Conservation (phyloP, 1,284 basidiomycete species). For the Afroboletus lepidellus region DNA sequence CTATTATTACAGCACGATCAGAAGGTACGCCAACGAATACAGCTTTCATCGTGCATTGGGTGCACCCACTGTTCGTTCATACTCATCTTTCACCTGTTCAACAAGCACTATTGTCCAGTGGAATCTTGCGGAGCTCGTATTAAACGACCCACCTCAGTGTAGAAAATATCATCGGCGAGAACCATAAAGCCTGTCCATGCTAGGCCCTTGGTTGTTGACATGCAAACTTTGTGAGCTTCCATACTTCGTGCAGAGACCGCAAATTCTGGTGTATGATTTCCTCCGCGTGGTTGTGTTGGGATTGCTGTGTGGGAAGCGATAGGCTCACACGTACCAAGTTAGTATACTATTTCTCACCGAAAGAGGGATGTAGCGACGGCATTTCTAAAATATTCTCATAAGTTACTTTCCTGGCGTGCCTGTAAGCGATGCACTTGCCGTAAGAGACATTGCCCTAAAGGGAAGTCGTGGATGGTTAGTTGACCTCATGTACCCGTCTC, state of each 20-base stretch:
- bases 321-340: not conserved
- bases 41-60: slow-evolving; percentile 8
- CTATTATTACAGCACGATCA: slow-evolving; percentile 20
- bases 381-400: slow-evolving; percentile 42
- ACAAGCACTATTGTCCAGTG: not conserved
- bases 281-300: slow-evolving; percentile 57
- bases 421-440: slow-evolving; percentile 39
- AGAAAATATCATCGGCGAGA: slow-evolving; percentile 58
- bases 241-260: slow-evolving; percentile 55
- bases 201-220: slow-evolving; percentile 58
- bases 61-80: slow-evolving; percentile 20
- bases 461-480: slow-evolving; percentile 16
- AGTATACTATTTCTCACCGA: slow-evolving; percentile 40
- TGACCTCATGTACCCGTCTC: not conserved
- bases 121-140: not conserved
- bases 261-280: slow-evolving; percentile 69
- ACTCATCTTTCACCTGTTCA: slow-evolving; percentile 36
- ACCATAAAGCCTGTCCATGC: slow-evolving; percentile 60
- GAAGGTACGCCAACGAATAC: not conserved
- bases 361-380: slow-evolving; percentile 64
- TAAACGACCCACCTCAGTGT: slow-evolving; percentile 41
- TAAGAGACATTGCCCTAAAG: slow-evolving; percentile 67
- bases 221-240: slow-evolving; percentile 60
- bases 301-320: slow-evolving; percentile 47
- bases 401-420: slow-evolving; percentile 14